A percentile compares a stretch with the other conserved stretches of the same genome.
These are phyloP conservation scores for Penicillium sp. DNA, from an alignment of 2,329 filamentous ascomycete genomes.

Conservation along the genomic window DNA sequence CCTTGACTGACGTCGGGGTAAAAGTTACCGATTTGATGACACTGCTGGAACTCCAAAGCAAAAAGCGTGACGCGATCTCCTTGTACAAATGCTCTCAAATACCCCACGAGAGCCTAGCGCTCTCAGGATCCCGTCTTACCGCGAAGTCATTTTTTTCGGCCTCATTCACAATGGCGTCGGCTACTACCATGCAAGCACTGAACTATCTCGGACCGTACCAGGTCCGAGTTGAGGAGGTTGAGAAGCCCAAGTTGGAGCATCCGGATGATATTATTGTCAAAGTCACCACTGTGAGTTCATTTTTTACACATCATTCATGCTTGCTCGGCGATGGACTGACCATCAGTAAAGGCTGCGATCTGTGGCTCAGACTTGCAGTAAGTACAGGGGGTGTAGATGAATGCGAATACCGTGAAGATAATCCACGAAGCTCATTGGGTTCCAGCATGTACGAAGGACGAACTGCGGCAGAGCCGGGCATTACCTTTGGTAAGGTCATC, in stretches of 20 bases:
- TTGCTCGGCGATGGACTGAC: background rate
- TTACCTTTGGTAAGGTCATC: constrained; percentile 58
- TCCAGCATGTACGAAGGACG: constrained; percentile 67
- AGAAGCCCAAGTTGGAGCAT: constrained; percentile 64
- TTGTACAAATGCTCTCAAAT: background rate
- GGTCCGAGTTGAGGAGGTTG: constrained; percentile 67
- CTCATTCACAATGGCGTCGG: background rate
- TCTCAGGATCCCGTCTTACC: background rate
- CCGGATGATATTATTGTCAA: constrained; percentile 70
- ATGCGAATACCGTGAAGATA: constrained; percentile 25
- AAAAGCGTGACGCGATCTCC: background rate
- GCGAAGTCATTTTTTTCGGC: background rate
- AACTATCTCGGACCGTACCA: constrained; percentile 68
- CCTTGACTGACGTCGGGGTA: background rate
- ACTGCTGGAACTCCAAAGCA: background rate
- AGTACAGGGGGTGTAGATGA: constrained; percentile 10
- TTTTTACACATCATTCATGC: constrained; percentile 11
- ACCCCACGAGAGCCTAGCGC: background rate
- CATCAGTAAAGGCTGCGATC: constrained; percentile 51
- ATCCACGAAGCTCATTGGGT: constrained; percentile 41
- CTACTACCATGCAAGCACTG: constrained; percentile 64
- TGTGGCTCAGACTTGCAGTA: constrained; percentile 60
- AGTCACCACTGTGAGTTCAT: constrained; percentile 63
- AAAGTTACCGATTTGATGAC: background rate
- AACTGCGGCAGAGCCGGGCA: constrained; percentile 66